These are phyloP conservation scores for Talaromyces sp. DNA, from an alignment of 2,329 filamentous ascomycete genomes.

Conservation along the genomic window DNA sequence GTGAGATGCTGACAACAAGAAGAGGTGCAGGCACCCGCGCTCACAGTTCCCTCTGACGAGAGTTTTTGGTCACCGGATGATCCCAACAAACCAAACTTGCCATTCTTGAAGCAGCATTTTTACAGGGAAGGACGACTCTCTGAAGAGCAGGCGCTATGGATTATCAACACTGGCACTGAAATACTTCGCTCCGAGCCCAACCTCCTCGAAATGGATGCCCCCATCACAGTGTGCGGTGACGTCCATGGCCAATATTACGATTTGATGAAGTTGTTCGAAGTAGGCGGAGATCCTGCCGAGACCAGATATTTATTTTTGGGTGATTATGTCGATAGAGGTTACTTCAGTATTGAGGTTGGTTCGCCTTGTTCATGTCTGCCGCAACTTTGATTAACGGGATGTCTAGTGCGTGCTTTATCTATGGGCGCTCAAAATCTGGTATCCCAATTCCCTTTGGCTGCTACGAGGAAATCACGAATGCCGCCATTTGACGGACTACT, in stretches of 20 bases:
- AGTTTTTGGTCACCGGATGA: constrained; percentile 89
- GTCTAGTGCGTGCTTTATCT: constrained; percentile 83
- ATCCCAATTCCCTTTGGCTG: constrained; percentile 94
- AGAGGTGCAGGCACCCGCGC: constrained; percentile 98
- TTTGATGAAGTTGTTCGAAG: constrained; percentile 98
- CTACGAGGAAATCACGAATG: constrained; percentile 98
- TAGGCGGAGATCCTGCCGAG: constrained; percentile 92
- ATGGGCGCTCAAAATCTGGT: constrained; percentile 98
- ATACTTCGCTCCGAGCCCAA: constrained; percentile 87
- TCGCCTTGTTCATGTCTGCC: not conserved
- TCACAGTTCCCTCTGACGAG: constrained; percentile 85
- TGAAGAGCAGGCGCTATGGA: constrained; percentile 95
- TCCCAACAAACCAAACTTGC: constrained; percentile 80
- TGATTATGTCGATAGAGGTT: constrained; percentile 96
- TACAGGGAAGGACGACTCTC: constrained; percentile 95
- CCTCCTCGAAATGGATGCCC: constrained; percentile 96
- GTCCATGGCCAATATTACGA: constrained; percentile 99
- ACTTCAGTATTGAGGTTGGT: constrained; percentile 89
- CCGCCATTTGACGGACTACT: constrained; percentile 97
- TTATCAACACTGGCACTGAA: constrained; percentile 81
- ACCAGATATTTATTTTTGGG: constrained; percentile 95
- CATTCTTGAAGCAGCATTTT: constrained; percentile 96
- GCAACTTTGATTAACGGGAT: constrained; percentile 25
- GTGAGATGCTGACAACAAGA: constrained; percentile 19
- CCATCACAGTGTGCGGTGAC: constrained; percentile 96